Evolutionary conservation across 352 stramenopile species (phyloP).

Genomic region (Paralagenidium karlingii): DNA sequence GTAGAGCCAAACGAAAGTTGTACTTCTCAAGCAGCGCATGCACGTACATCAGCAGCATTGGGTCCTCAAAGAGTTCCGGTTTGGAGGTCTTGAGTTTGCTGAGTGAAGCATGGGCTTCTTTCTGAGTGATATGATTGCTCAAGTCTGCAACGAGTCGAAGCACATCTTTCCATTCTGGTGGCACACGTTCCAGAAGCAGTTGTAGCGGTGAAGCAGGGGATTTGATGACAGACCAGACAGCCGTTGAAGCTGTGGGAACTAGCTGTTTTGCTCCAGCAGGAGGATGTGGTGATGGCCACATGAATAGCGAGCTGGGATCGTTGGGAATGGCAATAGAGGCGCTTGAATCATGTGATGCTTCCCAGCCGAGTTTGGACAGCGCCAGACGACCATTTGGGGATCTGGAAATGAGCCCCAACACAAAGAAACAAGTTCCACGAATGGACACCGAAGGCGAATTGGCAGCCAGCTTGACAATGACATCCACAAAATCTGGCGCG

Average conservation of each 20-base stretch:
- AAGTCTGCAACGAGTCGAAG: slow-evolving; percentile 66
- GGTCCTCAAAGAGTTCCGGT: slow-evolving; percentile 66
- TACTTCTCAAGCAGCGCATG: slow-evolving; percentile 77
- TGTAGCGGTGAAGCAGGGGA: slow-evolving; percentile 47
- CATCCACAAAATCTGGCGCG: slow-evolving; percentile 66
- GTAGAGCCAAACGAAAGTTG: slow-evolving; percentile 70
- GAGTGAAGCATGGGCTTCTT: slow-evolving; percentile 73
- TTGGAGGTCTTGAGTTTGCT: slow-evolving; percentile 73
- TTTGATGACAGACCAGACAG: too few relatives aligned
- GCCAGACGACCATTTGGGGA: slow-evolving; percentile 47
- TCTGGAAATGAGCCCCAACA: slow-evolving; percentile 59
- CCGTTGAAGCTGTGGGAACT: too few relatives aligned
- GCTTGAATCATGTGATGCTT: slow-evolving; percentile 50
- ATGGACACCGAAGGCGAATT: slow-evolving; percentile 75
- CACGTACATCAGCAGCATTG: slow-evolving; percentile 68
- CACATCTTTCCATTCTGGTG: slow-evolving; percentile 65
- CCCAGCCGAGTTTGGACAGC: slow-evolving; percentile 64
- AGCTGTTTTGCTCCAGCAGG: slow-evolving; percentile 8
- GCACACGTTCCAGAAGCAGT: slow-evolving; percentile 48
- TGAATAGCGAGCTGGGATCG: slow-evolving; percentile 68
- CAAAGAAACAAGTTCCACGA: slow-evolving; percentile 79
- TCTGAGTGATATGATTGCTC: slow-evolving; percentile 85
- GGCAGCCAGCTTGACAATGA: slow-evolving; percentile 79
- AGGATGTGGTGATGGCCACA: slow-evolving; percentile 36
- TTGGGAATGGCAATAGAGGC: slow-evolving; percentile 73